Base-by-base conservation (phyloP, 2,329 filamentous ascomycete genomes). In the Curvularia sp. region DNA sequence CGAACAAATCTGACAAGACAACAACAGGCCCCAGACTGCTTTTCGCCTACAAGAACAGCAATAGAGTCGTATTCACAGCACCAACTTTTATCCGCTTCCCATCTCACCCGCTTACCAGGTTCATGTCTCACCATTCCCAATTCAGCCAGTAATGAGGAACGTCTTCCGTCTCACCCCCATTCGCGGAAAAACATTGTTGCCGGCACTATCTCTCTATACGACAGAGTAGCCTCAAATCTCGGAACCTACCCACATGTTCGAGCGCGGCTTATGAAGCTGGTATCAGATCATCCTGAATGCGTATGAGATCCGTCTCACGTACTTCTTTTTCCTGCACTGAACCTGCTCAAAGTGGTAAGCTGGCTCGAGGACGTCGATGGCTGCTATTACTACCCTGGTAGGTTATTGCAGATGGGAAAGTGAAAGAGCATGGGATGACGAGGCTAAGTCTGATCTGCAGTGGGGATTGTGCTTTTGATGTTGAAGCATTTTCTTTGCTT, bases 331-430 rank as follows among this genome's bases (percentile, higher is more conserved):
- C 38, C 25, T 50, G 46, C 43, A 45, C 30, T 30, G 53, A 51
- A 55, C 43, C 45, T 67, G 49, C 63, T 62, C 39, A 19, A 64
- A 48, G 12, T 28, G 55, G 65, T 54, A 66, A 57, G 41, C 54
- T 50, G 36, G n/a, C 12, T 8, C 5, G 12, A 23, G 12, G 13
- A 28, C 60, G 63, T 70, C 21, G 64, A 67, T 58, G 27, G 55
- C 66, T 66, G 67, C 41, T 70, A 70, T 68, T 57, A 39, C 50
- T 15, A 59, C 58, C 67, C 66, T 62, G 55, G 65, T 61, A 52
- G 25, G 25, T 58, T 69, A 69, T 67, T 56, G 48, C 54, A 53
- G 46, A 53, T 30, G 18, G 21, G 19, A 41, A 34, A 21, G 27
- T 23, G 34, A 19, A 38, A 25, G 53, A 34, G 46, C 41, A 42